Conservation (phyloP, 73 alveolate species). For the Paramecium biaurelia region DNA sequence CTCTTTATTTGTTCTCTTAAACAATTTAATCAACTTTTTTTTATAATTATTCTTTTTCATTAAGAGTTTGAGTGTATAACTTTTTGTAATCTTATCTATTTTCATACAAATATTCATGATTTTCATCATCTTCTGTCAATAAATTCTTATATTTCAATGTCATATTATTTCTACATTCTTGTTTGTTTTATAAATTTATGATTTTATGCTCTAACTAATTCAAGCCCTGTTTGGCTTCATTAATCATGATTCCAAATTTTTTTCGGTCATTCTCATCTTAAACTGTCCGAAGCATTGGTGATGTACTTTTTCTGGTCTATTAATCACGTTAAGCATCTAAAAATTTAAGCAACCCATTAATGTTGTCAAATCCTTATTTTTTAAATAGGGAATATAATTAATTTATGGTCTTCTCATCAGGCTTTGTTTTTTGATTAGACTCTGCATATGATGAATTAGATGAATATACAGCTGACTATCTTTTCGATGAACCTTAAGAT, state of each 20-base stretch:
- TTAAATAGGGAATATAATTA: slow-evolving; percentile 38
- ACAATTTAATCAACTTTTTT: background rate
- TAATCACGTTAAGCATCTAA: background rate
- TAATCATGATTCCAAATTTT: slow-evolving; percentile 14
- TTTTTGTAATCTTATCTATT: slow-evolving; percentile 29
- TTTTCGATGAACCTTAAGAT: background rate
- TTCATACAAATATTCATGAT: slow-evolving; percentile 42
- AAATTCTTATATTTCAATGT: slow-evolving; percentile 33
- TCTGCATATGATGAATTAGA: slow-evolving; percentile 33
- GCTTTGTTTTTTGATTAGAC: slow-evolving; percentile 2
- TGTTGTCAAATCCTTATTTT: slow-evolving; percentile 47
- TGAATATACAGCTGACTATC: slow-evolving; percentile 20
- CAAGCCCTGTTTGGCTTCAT: slow-evolving; percentile 38
- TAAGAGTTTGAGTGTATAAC: background rate
- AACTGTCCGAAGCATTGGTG: background rate
- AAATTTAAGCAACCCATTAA: slow-evolving; percentile 20
- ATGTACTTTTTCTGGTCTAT: background rate
- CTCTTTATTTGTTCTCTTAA: background rate
- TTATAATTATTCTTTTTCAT: background rate
- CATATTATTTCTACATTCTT: background rate
- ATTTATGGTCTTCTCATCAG: slow-evolving; percentile 33
- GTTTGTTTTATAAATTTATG: background rate
- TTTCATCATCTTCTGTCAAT: slow-evolving; percentile 48
- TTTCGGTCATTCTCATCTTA: slow-evolving; percentile 19
- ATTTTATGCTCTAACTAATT: slow-evolving; percentile 19